Evolutionary conservation across 257 asterid species (phyloP), one percentile per base, ranked within the genome.

Genomic region (Gynochthodes officinalis): DNA sequence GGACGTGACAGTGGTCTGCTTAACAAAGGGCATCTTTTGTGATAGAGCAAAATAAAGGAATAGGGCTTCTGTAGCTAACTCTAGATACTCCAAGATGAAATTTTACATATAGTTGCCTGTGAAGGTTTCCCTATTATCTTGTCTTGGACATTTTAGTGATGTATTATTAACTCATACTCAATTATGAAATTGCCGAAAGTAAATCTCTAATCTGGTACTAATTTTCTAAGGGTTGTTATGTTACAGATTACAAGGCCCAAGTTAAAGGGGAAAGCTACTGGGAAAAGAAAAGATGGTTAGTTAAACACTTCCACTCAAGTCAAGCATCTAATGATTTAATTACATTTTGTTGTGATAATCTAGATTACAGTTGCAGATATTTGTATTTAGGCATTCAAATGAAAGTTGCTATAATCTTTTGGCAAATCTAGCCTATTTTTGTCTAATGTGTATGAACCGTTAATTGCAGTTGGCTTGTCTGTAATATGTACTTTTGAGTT

Each of bases 201-300:
- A 21, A 2, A 49, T 32, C 16, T 43, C 19, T 25, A 46, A 19
- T 69, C 27, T 61, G 4, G 1, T 19, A 8, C 4, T n/a, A 7
- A 50, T 33, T 35, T 4, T 40, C 58, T 70, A 39, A 61, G 11
- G 25, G 30, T 64, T 16, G 50, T 55, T 43, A 35, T 69, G 50
- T 65, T 55, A 58, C 68, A 74, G 78, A 62, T 12, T 18, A 54
- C 61, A 18, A 21, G 40, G 25, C 71, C 78, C 52, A 55, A 21
- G 66, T 65, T 15, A 11, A 74, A 74, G 68, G 78, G 66, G 37
- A 74, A 74, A 30, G 21, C 30, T 30, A 32, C 61, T 7, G n/a
- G 44, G 23, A 28, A 55, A 66, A 67, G 55, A 19, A 66, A 66
- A 66, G 66, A 61, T 74, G 78, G 78, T 74, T 66, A 43, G 78